These are phyloP conservation scores for Tolypocladium ophioglossoides DNA, from an alignment of 2,329 filamentous ascomycete genomes.

Conservation along the genomic window DNA sequence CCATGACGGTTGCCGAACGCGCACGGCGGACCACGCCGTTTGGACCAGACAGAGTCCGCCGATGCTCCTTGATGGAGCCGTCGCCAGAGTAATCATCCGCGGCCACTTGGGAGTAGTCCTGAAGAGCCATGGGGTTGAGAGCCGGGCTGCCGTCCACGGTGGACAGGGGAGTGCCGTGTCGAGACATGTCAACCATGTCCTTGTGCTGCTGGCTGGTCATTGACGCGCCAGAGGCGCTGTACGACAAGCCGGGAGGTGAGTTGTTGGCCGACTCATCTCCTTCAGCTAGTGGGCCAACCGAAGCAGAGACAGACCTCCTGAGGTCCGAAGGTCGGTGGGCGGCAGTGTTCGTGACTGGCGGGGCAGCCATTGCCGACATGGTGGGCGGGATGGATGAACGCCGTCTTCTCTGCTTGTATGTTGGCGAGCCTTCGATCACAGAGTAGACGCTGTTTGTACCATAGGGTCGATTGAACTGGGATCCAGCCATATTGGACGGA, in stretches of 20 bases:
- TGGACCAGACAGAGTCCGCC: slow-evolving; percentile 59
- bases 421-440: slow-evolving; percentile 94
- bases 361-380: slow-evolving; percentile 56
- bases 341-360: slow-evolving; percentile 50
- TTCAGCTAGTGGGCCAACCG: slow-evolving; percentile 72
- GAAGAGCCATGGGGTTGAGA: slow-evolving; percentile 58
- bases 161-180: slow-evolving; percentile 82
- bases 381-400: slow-evolving; percentile 85
- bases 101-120: slow-evolving; percentile 55
- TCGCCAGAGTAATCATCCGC: slow-evolving; percentile 53
- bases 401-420: slow-evolving; percentile 93
- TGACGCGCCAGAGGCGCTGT: slow-evolving; percentile 58
- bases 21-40: slow-evolving; percentile 78
- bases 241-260: slow-evolving; percentile 67
- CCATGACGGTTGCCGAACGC: slow-evolving; percentile 91
- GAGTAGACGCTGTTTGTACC: slow-evolving; percentile 75
- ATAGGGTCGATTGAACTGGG: slow-evolving; percentile 69
- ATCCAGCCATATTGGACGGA: slow-evolving; percentile 69
- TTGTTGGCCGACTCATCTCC: slow-evolving; percentile 69
- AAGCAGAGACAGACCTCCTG: slow-evolving; percentile 79
- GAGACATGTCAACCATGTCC: slow-evolving; percentile 72
- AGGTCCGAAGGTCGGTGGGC: slow-evolving; percentile 81
- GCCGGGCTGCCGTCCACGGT: slow-evolving; percentile 74
- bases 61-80: slow-evolving; percentile 32
- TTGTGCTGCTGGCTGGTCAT: slow-evolving; percentile 58